These are phyloP conservation scores for Wickerhamiella dianesei DNA, from an alignment of 805 yeast genomes.

Conservation along the genomic window DNA sequence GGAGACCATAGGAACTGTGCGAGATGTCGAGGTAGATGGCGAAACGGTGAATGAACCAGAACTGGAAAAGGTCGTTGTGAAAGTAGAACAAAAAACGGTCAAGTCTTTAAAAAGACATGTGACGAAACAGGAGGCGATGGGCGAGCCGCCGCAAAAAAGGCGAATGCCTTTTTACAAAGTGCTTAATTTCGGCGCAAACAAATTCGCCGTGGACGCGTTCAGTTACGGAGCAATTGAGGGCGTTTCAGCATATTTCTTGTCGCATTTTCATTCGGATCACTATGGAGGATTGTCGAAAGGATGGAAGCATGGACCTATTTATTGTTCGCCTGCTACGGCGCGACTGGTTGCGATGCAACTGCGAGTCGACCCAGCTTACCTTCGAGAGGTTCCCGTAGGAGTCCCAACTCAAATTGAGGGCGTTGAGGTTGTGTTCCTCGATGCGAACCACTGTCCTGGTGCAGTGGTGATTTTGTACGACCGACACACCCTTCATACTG, in stretches of 20 bases:
- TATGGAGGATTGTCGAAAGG: conserved; percentile 70
- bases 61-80: neutral
- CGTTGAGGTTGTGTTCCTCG: conserved; percentile 46
- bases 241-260: conserved; percentile 23
- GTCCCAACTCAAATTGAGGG: conserved; percentile 29
- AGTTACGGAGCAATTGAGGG: conserved; percentile 24
- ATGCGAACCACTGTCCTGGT: conserved; percentile 97
- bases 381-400: conserved; percentile 34
- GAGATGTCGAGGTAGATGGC: too few species aligned
- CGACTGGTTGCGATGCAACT: conserved; percentile 41
- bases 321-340: conserved; percentile 60
- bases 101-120: neutral
- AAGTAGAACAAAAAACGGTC: neutral
- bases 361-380: conserved; percentile 35
- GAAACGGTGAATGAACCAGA: neutral
- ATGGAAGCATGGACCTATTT: conserved; percentile 64
- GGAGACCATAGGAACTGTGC: too few species aligned
- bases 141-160: neutral
- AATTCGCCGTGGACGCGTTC: conserved; percentile 29
- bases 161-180: conserved; percentile 24
- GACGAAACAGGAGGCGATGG: neutral
- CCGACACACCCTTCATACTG: conserved; percentile 56
- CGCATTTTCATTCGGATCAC: conserved; percentile 89
- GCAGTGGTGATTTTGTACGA: conserved; percentile 70
- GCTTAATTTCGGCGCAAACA: conserved; percentile 19